Evolutionary conservation across 345 rosid genomes (phyloP).

Genomic region (Eucalyptus melliodora): DNA sequence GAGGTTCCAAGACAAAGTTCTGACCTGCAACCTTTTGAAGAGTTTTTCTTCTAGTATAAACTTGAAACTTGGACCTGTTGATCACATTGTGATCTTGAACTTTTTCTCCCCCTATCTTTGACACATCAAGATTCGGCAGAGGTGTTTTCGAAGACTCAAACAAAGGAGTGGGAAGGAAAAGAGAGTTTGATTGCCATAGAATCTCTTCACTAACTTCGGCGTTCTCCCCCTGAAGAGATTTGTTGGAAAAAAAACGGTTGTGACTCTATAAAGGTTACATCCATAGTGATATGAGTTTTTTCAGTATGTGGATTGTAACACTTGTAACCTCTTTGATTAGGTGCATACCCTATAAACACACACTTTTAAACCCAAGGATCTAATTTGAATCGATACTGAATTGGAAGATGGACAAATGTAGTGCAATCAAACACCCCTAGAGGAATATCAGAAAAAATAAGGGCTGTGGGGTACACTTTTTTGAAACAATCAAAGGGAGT

Average conservation of each 20-base stretch:
- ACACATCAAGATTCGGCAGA: rapidly evolving
- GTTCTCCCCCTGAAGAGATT: neutral
- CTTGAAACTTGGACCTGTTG: rapidly evolving
- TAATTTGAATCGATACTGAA: neutral
- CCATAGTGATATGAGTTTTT: neutral
- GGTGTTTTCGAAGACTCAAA: neutral
- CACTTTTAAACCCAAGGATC: rapidly evolving
- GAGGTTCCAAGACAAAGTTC: neutral
- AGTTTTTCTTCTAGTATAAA: neutral
- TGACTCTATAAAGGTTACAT: neutral
- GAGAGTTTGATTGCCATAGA: neutral
- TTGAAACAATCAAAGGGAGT: neutral
- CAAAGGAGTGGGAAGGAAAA: rapidly evolving
- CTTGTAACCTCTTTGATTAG: neutral
- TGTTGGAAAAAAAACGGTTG: neutral
- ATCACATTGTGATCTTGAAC: neutral
- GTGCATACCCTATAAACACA: neutral
- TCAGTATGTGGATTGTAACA: neutral
- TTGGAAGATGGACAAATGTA: neutral
- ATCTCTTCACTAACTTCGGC: neutral
- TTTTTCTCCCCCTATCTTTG: neutral
- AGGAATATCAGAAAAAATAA: rapidly evolving
- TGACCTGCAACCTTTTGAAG: neutral
- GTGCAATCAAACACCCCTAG: neutral
- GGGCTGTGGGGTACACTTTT: neutral